Evolutionary conservation across 2,329 filamentous ascomycete species (phyloP), one percentile per base, ranked within the genome.

Genomic region (Xylariaceae sp.): DNA sequence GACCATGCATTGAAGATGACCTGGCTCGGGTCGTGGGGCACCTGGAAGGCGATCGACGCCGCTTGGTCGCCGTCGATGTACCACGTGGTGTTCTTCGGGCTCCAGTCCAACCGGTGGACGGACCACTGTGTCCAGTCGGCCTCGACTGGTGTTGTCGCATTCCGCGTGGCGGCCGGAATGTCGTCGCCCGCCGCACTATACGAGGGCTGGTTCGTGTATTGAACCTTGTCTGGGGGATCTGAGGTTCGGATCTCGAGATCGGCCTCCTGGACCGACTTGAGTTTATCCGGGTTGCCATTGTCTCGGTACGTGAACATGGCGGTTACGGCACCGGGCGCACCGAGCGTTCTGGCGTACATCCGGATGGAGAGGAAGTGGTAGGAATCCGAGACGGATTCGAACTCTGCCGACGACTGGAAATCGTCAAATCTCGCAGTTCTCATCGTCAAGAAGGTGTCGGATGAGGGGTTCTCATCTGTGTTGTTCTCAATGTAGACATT

Each of bases 191-290:
- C 69, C 10, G 73, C 72, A 58, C 74, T 77, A 58, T 80, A 78
- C 0, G 80, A 75, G 0, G 83, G 83, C 68, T 87, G 83, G 68
- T 87, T 87, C 11, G 83, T 86, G 71, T 83, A 86, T 61, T 82
- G 79, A 44, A 82, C 71, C 44, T 71, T 71, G 58, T 77, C 65
- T 23, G 67, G 71, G 1, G 77, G 75, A 58, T 79, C 79, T 30
- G 71, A 68, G 1, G 81, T 83, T 53, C 81, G 73, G 53, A 83
- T 74, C 70, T 84, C 81, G 30, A 83, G 72, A 65, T 83, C 80
- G 3, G 79, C 75, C 67, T 83, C 81, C 61, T 82, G 78, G 11
- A 82, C 73, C 15, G 72, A 58, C 2, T 71, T 69, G 3, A 76
- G 71, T 4, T 73, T 68, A 11, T 71, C 69, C 2, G 73, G 67